Conservation (phyloP, 768 basidiomycete genomes). For the Rhodosporidiobolus sp. region DNA sequence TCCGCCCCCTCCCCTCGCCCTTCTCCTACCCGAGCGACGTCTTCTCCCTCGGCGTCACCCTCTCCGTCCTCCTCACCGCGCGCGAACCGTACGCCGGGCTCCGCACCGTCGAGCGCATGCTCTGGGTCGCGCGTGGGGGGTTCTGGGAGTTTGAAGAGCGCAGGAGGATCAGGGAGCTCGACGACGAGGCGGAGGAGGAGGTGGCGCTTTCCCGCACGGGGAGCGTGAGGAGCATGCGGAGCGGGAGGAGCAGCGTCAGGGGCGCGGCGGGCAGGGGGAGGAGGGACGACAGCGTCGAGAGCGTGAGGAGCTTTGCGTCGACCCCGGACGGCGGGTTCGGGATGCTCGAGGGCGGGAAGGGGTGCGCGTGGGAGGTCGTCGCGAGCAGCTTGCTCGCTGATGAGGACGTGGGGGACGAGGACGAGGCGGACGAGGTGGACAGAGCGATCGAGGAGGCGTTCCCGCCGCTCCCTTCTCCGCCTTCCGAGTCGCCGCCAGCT, state of each 20-base stretch:
- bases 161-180: constrained; percentile 43
- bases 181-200: constrained; percentile 2
- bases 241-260: constrained; percentile 3
- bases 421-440: not conserved
- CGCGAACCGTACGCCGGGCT: constrained; percentile 50
- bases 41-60: constrained; percentile 52
- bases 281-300: constrained; percentile 23
- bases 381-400: constrained; percentile 16
- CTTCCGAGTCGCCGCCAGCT: not conserved
- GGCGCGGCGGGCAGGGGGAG: not conserved
- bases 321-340: not conserved
- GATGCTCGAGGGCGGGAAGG: not conserved
- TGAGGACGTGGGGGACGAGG: not conserved
- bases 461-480: not conserved
- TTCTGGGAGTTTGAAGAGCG: constrained; percentile 52
- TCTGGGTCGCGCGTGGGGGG: constrained; percentile 48
- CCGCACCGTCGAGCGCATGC: constrained; percentile 49
- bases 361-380: constrained; percentile 5
- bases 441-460: not conserved
- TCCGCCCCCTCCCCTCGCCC: constrained; percentile 44
- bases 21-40: constrained; percentile 52
- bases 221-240: constrained; percentile 18
- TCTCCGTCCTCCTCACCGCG: constrained; percentile 50
- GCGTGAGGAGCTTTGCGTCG: constrained; percentile 5
- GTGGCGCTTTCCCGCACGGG: constrained; percentile 1